These are phyloP conservation scores for Rhizopus stolonifer DNA, from an alignment of 371 early-diverging fungal species.

Conservation along the genomic window DNA sequence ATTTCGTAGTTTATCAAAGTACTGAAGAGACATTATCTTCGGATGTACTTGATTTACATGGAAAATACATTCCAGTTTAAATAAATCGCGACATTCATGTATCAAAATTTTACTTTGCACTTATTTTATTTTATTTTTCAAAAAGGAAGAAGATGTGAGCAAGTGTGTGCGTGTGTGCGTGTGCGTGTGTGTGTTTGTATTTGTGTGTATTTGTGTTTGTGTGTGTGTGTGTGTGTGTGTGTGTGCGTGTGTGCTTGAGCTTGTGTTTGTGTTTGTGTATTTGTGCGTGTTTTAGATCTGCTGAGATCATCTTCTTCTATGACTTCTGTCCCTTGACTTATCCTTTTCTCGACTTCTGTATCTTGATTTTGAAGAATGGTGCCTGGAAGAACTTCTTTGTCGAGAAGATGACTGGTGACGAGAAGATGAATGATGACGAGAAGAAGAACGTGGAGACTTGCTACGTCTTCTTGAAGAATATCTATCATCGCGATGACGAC, in stretches of 20 bases:
- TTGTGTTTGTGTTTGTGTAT: too few relatives aligned
- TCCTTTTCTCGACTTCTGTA: slow-evolving; percentile 25
- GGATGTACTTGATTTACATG: background rate
- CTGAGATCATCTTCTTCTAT: slow-evolving; percentile 12
- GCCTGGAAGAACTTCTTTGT: slow-evolving; percentile 19
- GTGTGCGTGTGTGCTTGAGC: too few relatives aligned
- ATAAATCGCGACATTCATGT: background rate
- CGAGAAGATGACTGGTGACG: slow-evolving; percentile 5
- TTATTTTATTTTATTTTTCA: too few relatives aligned
- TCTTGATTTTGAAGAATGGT: slow-evolving; percentile 33
- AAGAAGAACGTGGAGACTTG: slow-evolving; percentile 16
- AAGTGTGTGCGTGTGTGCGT: too few relatives aligned
- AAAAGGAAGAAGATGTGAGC: background rate
- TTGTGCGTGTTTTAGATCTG: too few relatives aligned
- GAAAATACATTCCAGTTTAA: background rate
- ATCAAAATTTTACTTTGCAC: too few relatives aligned
- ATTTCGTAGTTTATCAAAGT: slow-evolving; percentile 3
- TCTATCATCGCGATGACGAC: slow-evolving; percentile 7
- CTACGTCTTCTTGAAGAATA: slow-evolving; percentile 8
- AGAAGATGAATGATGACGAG: slow-evolving; percentile 17
- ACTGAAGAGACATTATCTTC: background rate
- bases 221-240: too few relatives aligned
- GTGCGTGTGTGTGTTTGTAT: too few relatives aligned
- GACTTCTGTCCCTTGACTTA: slow-evolving; percentile 22
- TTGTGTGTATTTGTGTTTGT: too few relatives aligned